phyloP scores from a whole-genome alignment of 139 green algal species.

The Chlorella sp. region DNA sequence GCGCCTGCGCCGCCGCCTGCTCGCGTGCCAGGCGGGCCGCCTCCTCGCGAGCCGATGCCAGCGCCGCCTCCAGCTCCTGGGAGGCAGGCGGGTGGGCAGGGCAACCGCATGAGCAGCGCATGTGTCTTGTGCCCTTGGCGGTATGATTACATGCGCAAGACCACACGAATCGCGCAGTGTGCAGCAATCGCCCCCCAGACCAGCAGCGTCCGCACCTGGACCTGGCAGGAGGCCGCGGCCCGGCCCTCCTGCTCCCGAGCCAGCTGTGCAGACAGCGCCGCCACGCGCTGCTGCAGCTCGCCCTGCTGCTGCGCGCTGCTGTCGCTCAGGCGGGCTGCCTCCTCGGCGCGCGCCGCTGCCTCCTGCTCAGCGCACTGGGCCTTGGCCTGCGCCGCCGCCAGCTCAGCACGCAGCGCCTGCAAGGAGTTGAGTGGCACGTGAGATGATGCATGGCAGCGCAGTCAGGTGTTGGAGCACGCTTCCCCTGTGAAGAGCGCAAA shows the following conservation, averaged over 20 bases:
- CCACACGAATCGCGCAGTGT: too few relatives aligned
- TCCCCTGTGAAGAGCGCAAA: too few relatives aligned
- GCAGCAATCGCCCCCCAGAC: too few relatives aligned
- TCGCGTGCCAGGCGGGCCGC: not conserved
- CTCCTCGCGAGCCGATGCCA: constrained; percentile 2
- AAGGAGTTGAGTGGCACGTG: too few relatives aligned
- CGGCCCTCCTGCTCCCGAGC: constrained; percentile 11
- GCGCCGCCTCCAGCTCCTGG: constrained; percentile 27
- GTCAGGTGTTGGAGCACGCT: too few relatives aligned
- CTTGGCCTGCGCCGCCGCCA: not conserved
- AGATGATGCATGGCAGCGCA: too few relatives aligned
- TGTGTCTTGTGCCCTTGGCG: too few relatives aligned
- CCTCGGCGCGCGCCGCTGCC: not conserved
- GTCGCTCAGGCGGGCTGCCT: not conserved
- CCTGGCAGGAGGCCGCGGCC: not conserved
- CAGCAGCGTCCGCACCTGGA: constrained; percentile 3
- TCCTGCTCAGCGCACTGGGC: not conserved
- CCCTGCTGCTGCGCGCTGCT: not conserved
- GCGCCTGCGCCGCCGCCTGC: not conserved
- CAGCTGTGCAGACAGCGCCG: not conserved
- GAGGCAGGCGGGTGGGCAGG: not conserved
- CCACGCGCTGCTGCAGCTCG: not conserved
- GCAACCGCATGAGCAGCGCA: too few relatives aligned
- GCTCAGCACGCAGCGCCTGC: not conserved
- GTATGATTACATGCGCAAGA: too few relatives aligned